Evolutionary conservation across 495 filamentous ascomycete genomes (phyloP).

Genomic region (Neurospora sp.): DNA sequence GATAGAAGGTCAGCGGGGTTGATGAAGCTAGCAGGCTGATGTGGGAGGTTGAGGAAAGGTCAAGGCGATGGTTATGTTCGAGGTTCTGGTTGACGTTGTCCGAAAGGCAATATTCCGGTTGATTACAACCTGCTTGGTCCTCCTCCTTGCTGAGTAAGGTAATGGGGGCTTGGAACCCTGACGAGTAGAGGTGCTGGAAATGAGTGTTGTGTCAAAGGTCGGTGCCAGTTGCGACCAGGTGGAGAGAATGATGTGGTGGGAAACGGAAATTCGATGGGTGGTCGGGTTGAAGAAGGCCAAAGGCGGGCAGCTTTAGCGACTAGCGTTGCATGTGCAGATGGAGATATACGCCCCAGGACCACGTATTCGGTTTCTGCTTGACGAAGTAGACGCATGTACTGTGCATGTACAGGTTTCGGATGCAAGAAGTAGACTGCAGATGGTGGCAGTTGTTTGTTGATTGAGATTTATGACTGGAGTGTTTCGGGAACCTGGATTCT

Average conservation of each 20-base stretch:
- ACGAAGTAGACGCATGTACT: neutral
- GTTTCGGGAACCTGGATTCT: rapidly evolving
- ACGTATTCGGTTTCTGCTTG: neutral
- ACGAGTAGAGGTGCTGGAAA: neutral
- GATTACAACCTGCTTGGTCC: neutral
- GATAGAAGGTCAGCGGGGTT: neutral
- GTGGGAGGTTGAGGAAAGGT: neutral
- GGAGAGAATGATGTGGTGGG: neutral
- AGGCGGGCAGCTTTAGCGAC: neutral
- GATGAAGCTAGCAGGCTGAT: neutral
- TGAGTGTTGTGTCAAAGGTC: neutral
- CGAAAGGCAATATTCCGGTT: neutral
- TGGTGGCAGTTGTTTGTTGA: neutral
- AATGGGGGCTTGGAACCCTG: neutral
- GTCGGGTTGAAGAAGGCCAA: neutral
- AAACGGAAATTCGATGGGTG: neutral
- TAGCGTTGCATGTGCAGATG: neutral
- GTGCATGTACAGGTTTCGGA: neutral
- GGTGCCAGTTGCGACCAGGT: neutral
- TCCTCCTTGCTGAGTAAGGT: neutral
- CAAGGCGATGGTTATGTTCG: neutral
- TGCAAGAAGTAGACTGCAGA: neutral
- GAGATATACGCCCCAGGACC: neutral
- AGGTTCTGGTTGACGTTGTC: neutral
- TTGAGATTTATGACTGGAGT: neutral